These are phyloP conservation scores for Fagopyrum tataricum DNA, from an alignment of 148 eudicot genomes.

Conservation along the genomic window DNA sequence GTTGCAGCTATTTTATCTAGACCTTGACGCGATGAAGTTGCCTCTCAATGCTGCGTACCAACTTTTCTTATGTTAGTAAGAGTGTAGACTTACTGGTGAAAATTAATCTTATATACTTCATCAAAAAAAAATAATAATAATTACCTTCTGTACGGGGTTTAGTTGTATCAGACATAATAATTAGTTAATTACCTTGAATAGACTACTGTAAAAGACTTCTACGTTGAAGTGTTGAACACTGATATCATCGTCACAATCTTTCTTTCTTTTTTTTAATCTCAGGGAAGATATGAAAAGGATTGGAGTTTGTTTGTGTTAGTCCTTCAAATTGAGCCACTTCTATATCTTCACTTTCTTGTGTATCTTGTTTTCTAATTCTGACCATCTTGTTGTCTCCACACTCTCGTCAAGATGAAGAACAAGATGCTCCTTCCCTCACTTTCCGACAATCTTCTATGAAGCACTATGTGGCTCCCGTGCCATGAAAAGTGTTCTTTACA, in stretches of 20 bases:
- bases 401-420: too few relatives aligned
- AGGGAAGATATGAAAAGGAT: slow-evolving; percentile 15
- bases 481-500: too few relatives aligned
- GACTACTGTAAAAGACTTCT: slow-evolving; percentile 12
- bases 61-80: slow-evolving; percentile 9
- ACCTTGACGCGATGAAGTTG: slow-evolving; percentile 15
- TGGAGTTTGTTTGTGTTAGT: slow-evolving; percentile 10
- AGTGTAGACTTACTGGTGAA: slow-evolving; percentile 9
- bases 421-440: too few relatives aligned
- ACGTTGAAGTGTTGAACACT: neutral
- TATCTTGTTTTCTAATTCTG: too few relatives aligned
- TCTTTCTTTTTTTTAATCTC: slow-evolving; percentile 15
- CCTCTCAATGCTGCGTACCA: slow-evolving; percentile 13
- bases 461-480: too few relatives aligned
- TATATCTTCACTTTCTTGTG: too few relatives aligned
- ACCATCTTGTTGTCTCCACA: too few relatives aligned
- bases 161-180: too few relatives aligned
- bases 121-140: too few relatives aligned
- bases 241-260: slow-evolving; percentile 11
- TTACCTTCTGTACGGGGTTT: slow-evolving; percentile 12
- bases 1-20: slow-evolving; percentile 1
- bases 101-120: neutral
- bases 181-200: slow-evolving; percentile 11
- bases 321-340: too few relatives aligned
- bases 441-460: too few relatives aligned